Percentiles rank a stretch among this genome's conserved stretches.
Evolutionary conservation across 1,139 yeast genomes (phyloP).

Genomic region (Blastobotrys indianensis): DNA sequence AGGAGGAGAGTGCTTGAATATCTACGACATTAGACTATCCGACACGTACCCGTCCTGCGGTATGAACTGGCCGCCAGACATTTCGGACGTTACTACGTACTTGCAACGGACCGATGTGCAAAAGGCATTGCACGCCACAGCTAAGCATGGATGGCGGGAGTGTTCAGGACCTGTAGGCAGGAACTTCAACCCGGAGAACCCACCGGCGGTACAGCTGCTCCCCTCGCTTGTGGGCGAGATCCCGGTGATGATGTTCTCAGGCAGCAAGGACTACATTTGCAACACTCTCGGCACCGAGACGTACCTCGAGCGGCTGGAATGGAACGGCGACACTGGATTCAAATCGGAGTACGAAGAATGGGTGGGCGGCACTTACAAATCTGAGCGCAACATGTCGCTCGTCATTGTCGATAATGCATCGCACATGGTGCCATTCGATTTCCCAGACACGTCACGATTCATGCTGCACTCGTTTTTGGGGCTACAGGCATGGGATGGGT

Average conservation of each 20-base stretch:
- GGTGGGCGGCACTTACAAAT: constrained; percentile 22
- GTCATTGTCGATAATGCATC: constrained; percentile 69
- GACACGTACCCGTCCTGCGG: constrained; percentile 88
- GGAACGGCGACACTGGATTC: constrained; percentile 61
- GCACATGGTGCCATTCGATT: constrained; percentile 93
- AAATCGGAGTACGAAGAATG: constrained; percentile 10
- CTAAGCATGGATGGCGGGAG: constrained; percentile 58
- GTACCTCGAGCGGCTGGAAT: constrained; percentile 53
- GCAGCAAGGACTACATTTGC: constrained; percentile 85
- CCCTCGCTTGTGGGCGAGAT: constrained; percentile 54
- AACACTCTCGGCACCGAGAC: constrained; percentile 71
- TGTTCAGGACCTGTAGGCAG: constrained; percentile 59
- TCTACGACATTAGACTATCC: constrained; percentile 68
- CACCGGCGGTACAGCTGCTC: constrained; percentile 59
- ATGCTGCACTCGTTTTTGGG: constrained; percentile 39
- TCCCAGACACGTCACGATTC: constrained; percentile 64
- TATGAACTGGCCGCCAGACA: constrained; percentile 85
- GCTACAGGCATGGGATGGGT: constrained; percentile 20
- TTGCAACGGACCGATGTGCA: constrained; percentile 53
- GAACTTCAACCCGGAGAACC: constrained; percentile 44
- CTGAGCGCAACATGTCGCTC: constrained; percentile 68
- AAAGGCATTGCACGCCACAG: constrained; percentile 41
- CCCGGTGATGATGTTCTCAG: constrained; percentile 72
- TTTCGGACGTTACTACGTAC: constrained; percentile 54
- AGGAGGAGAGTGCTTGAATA: constrained; percentile 53